Conservation (phyloP, 176 grass and related monocot species). For the Paspalum vaginatum region DNA sequence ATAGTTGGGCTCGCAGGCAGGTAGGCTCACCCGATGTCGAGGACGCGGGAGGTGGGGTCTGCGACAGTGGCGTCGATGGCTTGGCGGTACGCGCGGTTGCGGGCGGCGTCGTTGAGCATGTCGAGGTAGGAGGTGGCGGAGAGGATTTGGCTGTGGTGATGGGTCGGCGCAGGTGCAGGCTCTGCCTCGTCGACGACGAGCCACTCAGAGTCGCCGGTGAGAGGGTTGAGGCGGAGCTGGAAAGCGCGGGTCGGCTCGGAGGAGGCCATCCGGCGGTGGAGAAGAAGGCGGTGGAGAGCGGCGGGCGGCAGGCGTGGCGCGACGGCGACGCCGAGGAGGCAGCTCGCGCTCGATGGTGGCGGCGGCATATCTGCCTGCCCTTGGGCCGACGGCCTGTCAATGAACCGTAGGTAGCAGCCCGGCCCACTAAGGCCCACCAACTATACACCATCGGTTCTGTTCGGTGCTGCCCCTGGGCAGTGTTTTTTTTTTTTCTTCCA, state of each 20-base stretch:
- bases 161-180: neutral
- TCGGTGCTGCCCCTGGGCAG: no score
- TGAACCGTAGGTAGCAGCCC: no score
- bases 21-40: constrained; percentile 80
- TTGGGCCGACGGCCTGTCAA: no score
- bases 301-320: constrained; percentile 9
- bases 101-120: constrained; percentile 85
- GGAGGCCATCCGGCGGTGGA: constrained; percentile 40
- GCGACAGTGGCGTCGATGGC: constrained; percentile 73
- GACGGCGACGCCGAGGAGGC: constrained; percentile 18
- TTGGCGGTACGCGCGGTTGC: constrained; percentile 71
- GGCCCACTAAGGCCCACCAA: no score
- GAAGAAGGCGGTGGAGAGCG: constrained; percentile 25
- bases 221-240: constrained; percentile 86
- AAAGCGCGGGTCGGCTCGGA: constrained; percentile 49
- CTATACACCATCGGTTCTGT: no score
- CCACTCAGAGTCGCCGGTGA: constrained; percentile 97
- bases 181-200: constrained; percentile 71
- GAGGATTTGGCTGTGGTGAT: constrained; percentile 48
- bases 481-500: no score
- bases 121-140: constrained; percentile 85
- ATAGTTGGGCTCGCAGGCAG: neutral
- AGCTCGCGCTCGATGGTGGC: constrained; percentile 8
- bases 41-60: constrained; percentile 65
- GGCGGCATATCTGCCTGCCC: neutral